Base-by-base conservation (phyloP, 148 eudicot species). In the Heliamphora exappendiculata region DNA sequence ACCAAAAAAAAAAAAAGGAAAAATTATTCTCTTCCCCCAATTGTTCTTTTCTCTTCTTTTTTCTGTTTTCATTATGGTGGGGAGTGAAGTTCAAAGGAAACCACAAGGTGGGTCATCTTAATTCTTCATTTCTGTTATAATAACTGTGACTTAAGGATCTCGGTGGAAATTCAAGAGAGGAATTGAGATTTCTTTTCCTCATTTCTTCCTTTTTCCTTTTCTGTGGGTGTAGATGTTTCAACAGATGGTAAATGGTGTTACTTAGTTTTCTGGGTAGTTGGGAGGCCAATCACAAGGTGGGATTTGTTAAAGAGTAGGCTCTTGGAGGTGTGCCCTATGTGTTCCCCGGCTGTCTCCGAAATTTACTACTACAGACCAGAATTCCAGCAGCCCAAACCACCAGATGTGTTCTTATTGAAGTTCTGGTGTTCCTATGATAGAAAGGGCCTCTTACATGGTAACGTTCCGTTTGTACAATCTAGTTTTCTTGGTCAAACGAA, bases 201-300 rank as follows among this genome's bases (percentile, higher is more conserved):
- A 0, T 67, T 17, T 39, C 50, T 34, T 42, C 16, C 17, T 6
- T 13, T 47, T 13, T 17, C 47, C 28, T 68, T 19, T 54, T 42
- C 31, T 47, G 4, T 24, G 19, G 20, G 41, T 73, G 70, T 49
- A 80, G 82, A 80, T 75, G 12, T 69, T 58, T 68, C 75, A 5
- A 80, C 82, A 0, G 82, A 80, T 75, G 78, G 82, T 6, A 80
- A 80, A 68, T 80, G 82, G 82, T 80, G 82, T 36, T 80, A 80
- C 64, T 57, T 80, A 60, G 75, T 80, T 22, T 80, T 80, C 59
- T 80, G 82, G 82, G 78, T 80, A 0, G 75, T 75, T 69, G 82
- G 82, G 33, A 80, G 31, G 67, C 75, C 78, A 69, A 58, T 75
- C 7, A 80, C 78, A 29, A 80, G 78, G 63, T 80, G 82, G 82